Base-by-base conservation (phyloP, 2,329 filamentous ascomycete species). In the Trichoderma koningii region DNA sequence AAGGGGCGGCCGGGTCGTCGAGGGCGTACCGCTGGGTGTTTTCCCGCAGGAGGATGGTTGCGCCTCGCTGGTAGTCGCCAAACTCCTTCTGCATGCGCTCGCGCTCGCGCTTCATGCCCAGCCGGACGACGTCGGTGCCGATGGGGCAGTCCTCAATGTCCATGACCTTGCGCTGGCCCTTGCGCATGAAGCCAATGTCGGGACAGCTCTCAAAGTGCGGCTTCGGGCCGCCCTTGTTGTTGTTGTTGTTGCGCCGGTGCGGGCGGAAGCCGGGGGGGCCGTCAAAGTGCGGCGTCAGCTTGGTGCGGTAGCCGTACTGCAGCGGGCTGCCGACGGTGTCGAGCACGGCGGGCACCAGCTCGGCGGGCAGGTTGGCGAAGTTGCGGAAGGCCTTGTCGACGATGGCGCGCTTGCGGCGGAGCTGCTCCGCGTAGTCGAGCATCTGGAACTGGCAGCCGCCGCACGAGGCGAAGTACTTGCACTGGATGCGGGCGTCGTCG, bases 91-190 rank as follows among this genome's bases (percentile, higher is more conserved):
- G 83, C 70, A 98, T 91, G 65, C 90, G 86, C 72, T 85, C 83
- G n/a, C 94, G 83, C 80, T 97, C 94, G 7, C 85, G 83, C 70
- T 84, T 87, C 81, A 97, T 87, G 28, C 94, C 95, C 69, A 85
- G 82, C 28, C 92, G 85, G 17, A 99, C 89, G 44, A 91, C 90
- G 34, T 91, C 88, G 2, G 95, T 99, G 57, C 91, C 95, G 67
- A 99, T 96, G 6, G 95, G 95, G 71, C 95, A 99, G 75, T 98
- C 93, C 76, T 99, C 95, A 68, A 99, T 98, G 74, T 99, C 95
- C 68, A 99, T 81, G 3, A 93, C 93, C 67, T 83, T 83, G 64
- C 89, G 84, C 55, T 85, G 86, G n/a, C 91, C 91, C 77, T 97
- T 98, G 68, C 85, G 83, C 83, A 92, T 95, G 79, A 96, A 99